Percentiles rank a stretch among this genome's conserved stretches.
phyloP scores from a whole-genome alignment of 345 rosid species.

The Trapa incisa region DNA sequence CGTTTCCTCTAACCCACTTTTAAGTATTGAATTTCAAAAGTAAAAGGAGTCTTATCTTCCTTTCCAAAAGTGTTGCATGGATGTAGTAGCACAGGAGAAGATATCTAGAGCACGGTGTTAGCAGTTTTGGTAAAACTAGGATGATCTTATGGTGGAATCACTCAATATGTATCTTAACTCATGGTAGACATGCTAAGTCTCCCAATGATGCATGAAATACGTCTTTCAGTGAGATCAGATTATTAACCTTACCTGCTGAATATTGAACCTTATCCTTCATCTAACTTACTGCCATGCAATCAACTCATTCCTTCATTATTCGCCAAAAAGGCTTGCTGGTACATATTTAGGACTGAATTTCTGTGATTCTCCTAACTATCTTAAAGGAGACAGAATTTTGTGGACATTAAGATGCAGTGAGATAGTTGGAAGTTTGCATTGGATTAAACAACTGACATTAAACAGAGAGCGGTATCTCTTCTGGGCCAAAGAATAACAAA shows the following conservation, averaged over 20 bases:
- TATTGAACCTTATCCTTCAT: neutral
- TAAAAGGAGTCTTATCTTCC: no score
- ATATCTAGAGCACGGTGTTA: neutral
- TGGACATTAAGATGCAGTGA: neutral
- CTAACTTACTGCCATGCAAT: neutral
- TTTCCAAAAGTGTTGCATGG: neutral
- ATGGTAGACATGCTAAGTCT: neutral
- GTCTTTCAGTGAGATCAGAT: neutral
- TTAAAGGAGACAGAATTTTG: slow-evolving; percentile 1
- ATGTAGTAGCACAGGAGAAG: neutral
- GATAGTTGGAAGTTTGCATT: neutral
- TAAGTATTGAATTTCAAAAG: no score
- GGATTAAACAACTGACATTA: neutral
- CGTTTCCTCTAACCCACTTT: neutral
- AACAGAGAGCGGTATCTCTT: neutral
- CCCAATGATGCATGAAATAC: neutral
- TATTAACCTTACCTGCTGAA: neutral
- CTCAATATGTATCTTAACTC: neutral
- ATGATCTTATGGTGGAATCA: neutral
- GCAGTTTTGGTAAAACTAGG: neutral
- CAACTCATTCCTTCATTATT: neutral
- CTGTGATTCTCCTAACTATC: neutral
- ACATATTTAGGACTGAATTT: neutral
- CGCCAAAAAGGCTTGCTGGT: no score
- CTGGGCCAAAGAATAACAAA: neutral